phyloP scores from a whole-genome alignment of 1,284 basidiomycete genomes.

The Ustilago bromivora region DNA sequence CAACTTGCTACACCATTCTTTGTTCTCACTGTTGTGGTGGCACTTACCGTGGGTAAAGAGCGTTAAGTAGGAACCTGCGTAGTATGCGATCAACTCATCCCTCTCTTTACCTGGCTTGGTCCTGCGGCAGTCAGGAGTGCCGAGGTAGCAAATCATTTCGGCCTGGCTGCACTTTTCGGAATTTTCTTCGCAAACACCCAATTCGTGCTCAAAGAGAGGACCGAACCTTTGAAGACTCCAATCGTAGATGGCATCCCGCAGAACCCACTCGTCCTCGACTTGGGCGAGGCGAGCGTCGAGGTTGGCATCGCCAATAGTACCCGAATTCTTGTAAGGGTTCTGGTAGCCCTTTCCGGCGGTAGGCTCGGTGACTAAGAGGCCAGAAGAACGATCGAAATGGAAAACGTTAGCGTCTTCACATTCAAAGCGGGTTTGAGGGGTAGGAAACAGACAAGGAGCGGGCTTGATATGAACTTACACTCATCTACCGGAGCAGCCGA shows the following conservation, averaged over 20 bases:
- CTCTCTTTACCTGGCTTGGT: not conserved
- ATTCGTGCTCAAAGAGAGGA: too few species aligned
- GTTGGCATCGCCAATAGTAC: not conserved
- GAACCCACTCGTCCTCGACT: not conserved
- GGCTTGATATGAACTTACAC: not conserved
- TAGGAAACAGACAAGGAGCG: not conserved
- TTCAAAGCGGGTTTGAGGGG: too few species aligned
- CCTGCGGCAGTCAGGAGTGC: too few species aligned
- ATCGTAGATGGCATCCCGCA: not conserved
- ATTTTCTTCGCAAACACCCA: too few species aligned
- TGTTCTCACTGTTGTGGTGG: not conserved
- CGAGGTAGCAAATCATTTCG: too few species aligned
- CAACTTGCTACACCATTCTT: not conserved
- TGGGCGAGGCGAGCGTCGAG: not conserved
- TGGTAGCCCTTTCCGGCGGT: rapidly evolving
- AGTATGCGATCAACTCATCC: not conserved
- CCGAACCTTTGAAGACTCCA: too few species aligned
- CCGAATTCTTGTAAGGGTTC: too few species aligned
- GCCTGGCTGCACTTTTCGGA: too few species aligned
- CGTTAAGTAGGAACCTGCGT: not conserved
- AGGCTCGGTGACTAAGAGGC: rapidly evolving
- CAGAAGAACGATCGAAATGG: too few species aligned
- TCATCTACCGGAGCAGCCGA: not conserved
- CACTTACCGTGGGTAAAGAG: not conserved
- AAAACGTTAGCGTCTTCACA: too few species aligned